Evolutionary conservation across 2,329 filamentous ascomycete species (phyloP), one percentile per base, ranked within the genome.

Genomic region (Rhexocercosporidium sp.): DNA sequence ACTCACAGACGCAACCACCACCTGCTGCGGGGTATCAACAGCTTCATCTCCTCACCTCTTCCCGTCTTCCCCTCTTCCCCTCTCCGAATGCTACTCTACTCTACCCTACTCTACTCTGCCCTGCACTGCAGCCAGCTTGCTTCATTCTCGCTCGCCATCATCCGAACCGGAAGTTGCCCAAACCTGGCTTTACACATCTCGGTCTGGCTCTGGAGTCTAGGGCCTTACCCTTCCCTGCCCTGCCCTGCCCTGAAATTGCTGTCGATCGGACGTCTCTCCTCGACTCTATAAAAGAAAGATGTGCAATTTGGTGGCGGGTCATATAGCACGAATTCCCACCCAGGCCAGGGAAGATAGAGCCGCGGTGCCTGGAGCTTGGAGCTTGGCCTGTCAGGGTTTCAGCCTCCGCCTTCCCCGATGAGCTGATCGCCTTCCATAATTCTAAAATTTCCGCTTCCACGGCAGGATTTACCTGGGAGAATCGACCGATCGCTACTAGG

Each of bases 81-180:
- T 57, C 54, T 27, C 25, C 20, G 29, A 37, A 56, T 37, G n/a
- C n/a, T n/a, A 18, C 53, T 20, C 1, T 34, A n/a, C n/a, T n/a
- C n/a, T n/a, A n/a, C n/a, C n/a, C n/a, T n/a, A n/a, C n/a, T n/a
- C n/a, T n/a, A n/a, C n/a, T n/a, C n/a, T n/a, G n/a, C n/a, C n/a
- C n/a, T n/a, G n/a, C n/a, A n/a, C n/a, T n/a, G n/a, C n/a, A n/a
- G n/a, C n/a, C n/a, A n/a, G n/a, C n/a, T n/a, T n/a, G n/a, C n/a
- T n/a, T n/a, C n/a, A 20, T 31, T 27, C 29, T 56, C 44, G 44
- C 44, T 57, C 31, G 54, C 54, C 22, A 25, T 57, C 54, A 57
- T 57, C 54, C 34, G 34, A 41, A 41, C 34, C 34, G n/a, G 53
- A 25, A 20, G 31, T 37, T 37, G 31, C 18, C 22, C 31, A 12